phyloP scores from a whole-genome alignment of 768 basidiomycete genomes.

The Psilocybe cubensis region DNA sequence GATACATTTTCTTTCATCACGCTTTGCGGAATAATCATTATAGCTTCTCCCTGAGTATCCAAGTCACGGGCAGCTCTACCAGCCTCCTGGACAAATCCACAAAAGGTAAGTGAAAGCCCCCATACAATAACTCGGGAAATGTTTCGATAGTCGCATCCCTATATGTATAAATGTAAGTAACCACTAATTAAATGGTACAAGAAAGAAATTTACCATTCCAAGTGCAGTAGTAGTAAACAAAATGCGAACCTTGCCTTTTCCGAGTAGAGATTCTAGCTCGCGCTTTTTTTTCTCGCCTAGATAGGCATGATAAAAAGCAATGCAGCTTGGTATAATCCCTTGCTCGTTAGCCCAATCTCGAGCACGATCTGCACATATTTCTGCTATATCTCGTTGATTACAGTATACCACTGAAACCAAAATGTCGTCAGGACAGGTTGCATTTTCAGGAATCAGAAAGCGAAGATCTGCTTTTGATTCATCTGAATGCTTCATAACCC shows the following conservation, averaged over 20 bases:
- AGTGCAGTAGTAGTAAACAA: conserved; percentile 27
- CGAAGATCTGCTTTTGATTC: conserved; percentile 26
- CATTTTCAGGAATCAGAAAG: conserved; percentile 22
- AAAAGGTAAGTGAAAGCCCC: conserved; percentile 13
- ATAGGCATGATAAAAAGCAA: conserved; percentile 27
- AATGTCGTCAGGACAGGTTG: conserved; percentile 15
- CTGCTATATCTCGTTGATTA: conserved; percentile 15
- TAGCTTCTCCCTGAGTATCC: not conserved
- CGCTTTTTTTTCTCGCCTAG: conserved; percentile 23
- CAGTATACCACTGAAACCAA: conserved; percentile 23
- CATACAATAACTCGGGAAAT: conserved; percentile 7
- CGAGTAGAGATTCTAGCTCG: conserved; percentile 14
- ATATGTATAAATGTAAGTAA: not conserved
- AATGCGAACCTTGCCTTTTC: conserved; percentile 19
- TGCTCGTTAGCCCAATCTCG: conserved; percentile 19
- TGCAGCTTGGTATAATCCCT: conserved; percentile 10
- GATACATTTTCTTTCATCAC: not conserved
- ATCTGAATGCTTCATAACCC: conserved; percentile 19
- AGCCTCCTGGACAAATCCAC: conserved; percentile 6
- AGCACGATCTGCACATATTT: conserved; percentile 17
- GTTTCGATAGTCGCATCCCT: conserved; percentile 22
- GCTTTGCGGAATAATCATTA: conserved; percentile 3
- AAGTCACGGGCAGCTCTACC: conserved; percentile 9
- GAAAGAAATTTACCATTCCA: conserved; percentile 26
- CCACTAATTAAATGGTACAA: not conserved